Conservation (phyloP, 2,329 filamentous ascomycete species). For the Aureobasidium namibiae region DNA sequence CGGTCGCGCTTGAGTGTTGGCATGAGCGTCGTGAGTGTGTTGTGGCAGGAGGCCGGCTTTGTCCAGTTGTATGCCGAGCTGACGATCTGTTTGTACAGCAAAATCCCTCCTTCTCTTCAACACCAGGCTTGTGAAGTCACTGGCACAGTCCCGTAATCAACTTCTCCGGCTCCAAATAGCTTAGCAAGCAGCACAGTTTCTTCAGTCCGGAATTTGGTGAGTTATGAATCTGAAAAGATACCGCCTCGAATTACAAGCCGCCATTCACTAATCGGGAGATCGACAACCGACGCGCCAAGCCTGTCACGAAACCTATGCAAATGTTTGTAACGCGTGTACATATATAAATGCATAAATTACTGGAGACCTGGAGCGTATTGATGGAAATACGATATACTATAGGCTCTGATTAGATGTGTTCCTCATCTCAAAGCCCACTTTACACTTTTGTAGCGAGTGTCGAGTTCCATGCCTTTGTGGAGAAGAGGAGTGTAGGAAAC, state of each 20-base stretch:
- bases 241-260: background rate
- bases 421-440: no score
- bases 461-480: no score
- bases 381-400: no score
- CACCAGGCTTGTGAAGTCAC: background rate
- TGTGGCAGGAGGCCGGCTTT: constrained; percentile 8
- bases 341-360: no score
- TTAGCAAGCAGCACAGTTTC: background rate
- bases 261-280: background rate
- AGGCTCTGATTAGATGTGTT: no score
- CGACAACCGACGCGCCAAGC: background rate
- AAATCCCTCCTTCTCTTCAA: background rate
- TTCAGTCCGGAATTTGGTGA: background rate
- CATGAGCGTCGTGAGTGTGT: no score
- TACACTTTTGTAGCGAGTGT: no score
- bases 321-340: no score
- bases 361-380: background rate
- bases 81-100: background rate
- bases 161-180: background rate
- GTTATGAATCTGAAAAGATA: background rate
- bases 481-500: no score
- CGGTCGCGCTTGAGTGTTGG: constrained; percentile 10
- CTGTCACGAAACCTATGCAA: background rate
- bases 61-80: background rate
- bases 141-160: background rate